A percentile compares a stretch with the other conserved stretches of the same genome.
Conservation (phyloP, 306 rosid species). For the Rosa chinensis region DNA sequence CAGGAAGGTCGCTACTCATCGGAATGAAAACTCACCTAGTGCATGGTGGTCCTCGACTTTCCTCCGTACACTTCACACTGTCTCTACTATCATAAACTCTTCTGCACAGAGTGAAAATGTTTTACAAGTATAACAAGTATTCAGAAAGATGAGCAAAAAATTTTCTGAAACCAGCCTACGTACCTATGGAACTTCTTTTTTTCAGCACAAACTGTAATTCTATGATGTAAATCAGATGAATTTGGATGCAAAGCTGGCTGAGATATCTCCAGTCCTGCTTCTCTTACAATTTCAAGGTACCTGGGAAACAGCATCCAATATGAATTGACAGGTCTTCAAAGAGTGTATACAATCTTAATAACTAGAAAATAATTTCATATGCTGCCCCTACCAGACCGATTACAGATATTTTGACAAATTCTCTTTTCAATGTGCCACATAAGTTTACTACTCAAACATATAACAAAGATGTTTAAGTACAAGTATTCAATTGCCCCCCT, state of each 20-base stretch:
- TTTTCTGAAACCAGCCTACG: conserved; percentile 11
- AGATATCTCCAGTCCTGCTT: conserved; percentile 86
- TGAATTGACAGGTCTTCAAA: too few relatives aligned
- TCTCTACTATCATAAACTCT: conserved; percentile 88
- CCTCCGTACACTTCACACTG: conserved; percentile 74
- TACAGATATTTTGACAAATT: conserved; percentile 13
- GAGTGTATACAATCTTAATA: conserved; percentile 7
- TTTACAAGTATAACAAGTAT: conserved; percentile 8
- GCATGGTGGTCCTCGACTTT: conserved; percentile 95
- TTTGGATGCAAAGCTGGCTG: conserved; percentile 97
- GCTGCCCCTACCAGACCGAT: conserved; percentile 8
- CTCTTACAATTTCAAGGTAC: conserved; percentile 65
- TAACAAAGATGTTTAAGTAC: background rate
- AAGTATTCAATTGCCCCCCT: background rate
- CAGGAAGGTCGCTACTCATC: background rate
- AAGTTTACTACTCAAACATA: background rate
- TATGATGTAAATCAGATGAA: conserved; percentile 90
- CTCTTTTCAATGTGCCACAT: background rate
- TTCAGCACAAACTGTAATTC: conserved; percentile 84
- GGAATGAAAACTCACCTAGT: conserved; percentile 59
- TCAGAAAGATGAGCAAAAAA: background rate
- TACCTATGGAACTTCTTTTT: conserved; percentile 85
- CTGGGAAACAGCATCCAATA: conserved; percentile 38
- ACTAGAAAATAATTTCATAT: background rate
- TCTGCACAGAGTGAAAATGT: conserved; percentile 45